phyloP scores from a whole-genome alignment of 2,329 filamentous ascomycete genomes.

The Aspergillus luchuensis region DNA sequence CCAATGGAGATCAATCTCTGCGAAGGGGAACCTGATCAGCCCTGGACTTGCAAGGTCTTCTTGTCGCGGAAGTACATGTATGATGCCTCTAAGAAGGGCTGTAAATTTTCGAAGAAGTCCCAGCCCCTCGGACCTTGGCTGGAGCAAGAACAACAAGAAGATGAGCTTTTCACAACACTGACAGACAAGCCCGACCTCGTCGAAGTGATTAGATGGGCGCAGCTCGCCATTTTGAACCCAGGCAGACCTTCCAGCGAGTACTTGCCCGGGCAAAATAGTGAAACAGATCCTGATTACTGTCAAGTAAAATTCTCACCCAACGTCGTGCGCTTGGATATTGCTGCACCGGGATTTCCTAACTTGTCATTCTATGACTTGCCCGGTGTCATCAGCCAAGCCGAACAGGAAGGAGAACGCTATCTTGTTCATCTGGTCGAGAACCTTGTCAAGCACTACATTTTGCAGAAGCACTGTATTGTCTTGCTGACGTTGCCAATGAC shows the following conservation, averaged over 20 bases:
- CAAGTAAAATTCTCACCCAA: conserved; percentile 78
- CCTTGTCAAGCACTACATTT: conserved; percentile 70
- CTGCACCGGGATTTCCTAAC: conserved; percentile 68
- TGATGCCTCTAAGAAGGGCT: conserved; percentile 38
- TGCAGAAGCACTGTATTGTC: conserved; percentile 70
- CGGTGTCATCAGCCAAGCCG: conserved; percentile 73
- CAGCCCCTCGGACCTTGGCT: conserved; percentile 69
- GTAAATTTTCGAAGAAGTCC: conserved; percentile 50
- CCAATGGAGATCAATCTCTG: conserved; percentile 77
- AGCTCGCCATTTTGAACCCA: conserved; percentile 75
- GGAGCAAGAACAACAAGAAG: conserved; percentile 44
- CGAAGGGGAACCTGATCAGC: conserved; percentile 44
- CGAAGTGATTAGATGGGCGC: conserved; percentile 69
- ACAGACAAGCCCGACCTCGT: conserved; percentile 65
- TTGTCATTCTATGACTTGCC: conserved; percentile 85
- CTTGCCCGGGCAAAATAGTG: conserved; percentile 52
- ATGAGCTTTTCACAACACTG: conserved; percentile 65
- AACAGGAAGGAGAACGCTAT: conserved; percentile 65
- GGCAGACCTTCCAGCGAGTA: conserved; percentile 55
- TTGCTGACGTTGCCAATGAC: conserved; percentile 78
- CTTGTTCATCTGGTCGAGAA: conserved; percentile 72
- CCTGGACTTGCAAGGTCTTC: conserved; percentile 69
- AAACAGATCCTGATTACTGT: conserved; percentile 33
- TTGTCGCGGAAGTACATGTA: conserved; percentile 68
- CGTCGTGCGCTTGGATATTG: conserved; percentile 74